Evolutionary conservation across 441 rosid genomes (phyloP), one percentile per base, ranked within the genome.

Genomic region (Mallotus japonicus): DNA sequence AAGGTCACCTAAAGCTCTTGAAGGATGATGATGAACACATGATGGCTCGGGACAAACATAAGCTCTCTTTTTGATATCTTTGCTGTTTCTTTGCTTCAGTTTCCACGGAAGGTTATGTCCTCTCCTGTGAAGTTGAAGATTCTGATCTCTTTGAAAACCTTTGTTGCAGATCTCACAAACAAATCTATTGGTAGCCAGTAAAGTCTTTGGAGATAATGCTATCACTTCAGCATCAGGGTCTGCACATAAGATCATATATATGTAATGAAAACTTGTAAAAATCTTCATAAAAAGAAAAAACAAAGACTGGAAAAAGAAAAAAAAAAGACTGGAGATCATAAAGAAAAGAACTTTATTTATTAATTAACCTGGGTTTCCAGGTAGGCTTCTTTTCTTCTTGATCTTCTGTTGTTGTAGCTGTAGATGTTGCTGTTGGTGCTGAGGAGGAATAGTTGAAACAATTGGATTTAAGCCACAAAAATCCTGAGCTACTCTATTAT

Each of bases 91-190:
- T 74, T 88, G 96, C 79, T 92, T 92, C 65, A 92, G 87, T 79
- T 92, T 92, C 97, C 97, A 92, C 56, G 97, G 97, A 58, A 92
- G 90, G 77, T 92, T 92, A 70, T 92, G 97, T 2, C 97, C 97
- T 84, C 97, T 86, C 81, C 95, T 85, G 77, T 92, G 97, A 70
- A 92, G 97, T 77, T 92, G 96, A 71, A 90, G 85, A 77, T 90
- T 92, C 84, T 92, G 97, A 78, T 92, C 97, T 74, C 97, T 85
- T 64, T 87, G 96, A 67, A 92, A 92, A 73, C 97, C 93, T 79
- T 89, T 92, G 84, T 88, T 92, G 78, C 97, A 92, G 81, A 89
- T 82, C 90, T 92, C 97, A 83, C 97, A 92, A 40, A 92, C 85
- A 67, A 89, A 92, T 83, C 97, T 86, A 84, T 92, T 90, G 24